phyloP scores from a whole-genome alignment of 2,329 filamentous ascomycete genomes.

The Thielaviopsis ethacetica region DNA sequence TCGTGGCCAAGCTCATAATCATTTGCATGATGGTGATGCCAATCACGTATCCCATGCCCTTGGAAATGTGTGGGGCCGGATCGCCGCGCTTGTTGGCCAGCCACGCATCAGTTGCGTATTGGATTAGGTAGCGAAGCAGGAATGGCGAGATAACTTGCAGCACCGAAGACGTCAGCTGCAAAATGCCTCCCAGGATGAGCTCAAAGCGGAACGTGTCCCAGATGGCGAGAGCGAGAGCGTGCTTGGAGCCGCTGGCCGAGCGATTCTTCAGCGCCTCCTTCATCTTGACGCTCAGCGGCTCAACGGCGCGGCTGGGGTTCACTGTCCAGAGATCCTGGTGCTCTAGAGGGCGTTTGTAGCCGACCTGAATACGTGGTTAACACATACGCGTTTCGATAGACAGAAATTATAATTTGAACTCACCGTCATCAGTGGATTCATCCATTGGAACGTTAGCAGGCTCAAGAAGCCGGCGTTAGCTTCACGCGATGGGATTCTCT shows the following conservation, averaged over 20 bases:
- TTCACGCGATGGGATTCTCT: constrained; percentile 45
- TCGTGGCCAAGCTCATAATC: constrained; percentile 61
- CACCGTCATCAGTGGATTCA: constrained; percentile 69
- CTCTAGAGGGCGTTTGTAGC: constrained; percentile 73
- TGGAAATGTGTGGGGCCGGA: constrained; percentile 50
- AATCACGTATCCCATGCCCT: constrained; percentile 67
- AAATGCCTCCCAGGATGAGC: constrained; percentile 70
- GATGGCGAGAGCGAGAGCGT: constrained; percentile 55
- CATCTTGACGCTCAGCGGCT: constrained; percentile 50
- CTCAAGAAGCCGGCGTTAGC: constrained; percentile 60
- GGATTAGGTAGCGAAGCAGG: constrained; percentile 69
- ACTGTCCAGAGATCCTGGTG: constrained; percentile 76
- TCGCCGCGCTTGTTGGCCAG: constrained; percentile 33
- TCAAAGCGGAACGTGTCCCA: constrained; percentile 76
- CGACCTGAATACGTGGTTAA: constrained; percentile 33
- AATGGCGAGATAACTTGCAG: constrained; percentile 75
- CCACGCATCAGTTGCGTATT: constrained; percentile 69
- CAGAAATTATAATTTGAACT: constrained; percentile 18
- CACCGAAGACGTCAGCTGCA: constrained; percentile 55
- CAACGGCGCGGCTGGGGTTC: constrained; percentile 62
- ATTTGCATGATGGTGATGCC: constrained; percentile 79
- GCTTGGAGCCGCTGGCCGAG: constrained; percentile 49
- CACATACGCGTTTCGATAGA: background rate
- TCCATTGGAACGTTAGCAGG: constrained; percentile 72
- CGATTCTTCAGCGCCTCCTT: constrained; percentile 52